Base-by-base conservation (phyloP, 257 asterid genomes). In the Rhazya stricta region DNA sequence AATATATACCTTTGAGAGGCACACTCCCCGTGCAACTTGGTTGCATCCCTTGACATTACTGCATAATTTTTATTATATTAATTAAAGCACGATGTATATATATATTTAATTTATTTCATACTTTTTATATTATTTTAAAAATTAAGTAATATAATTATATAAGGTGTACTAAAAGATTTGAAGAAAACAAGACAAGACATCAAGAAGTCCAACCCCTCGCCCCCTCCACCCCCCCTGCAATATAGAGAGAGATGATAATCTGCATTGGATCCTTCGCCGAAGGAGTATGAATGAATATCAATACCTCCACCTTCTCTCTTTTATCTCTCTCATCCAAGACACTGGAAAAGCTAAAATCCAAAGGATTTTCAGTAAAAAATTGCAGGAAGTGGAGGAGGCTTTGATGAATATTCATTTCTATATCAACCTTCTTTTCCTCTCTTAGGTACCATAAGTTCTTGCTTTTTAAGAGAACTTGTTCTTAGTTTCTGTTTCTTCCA, bases 241-340 rank as follows among this genome's bases (percentile, higher is more conserved):
- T 9, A 53, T 15, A 34, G 61, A 41, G 75, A 53, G 48, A 81
- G 43, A 66, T 45, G 58, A 21, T 69, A 27, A 27, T 56, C 73
- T 79, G 85, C 93, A 78, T 88, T 77, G 93, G 93, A 88, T 88
- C 85, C 93, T 87, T 84, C 91, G 69, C 86, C 90, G 76, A 85
- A 86, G 85, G 70, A 67, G 72, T n/a, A 71, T 63, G 66, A 74
- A 60, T 42, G 21, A 37, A 69, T 39, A 46, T 36, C 3, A 6
- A n/a, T 46, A 4, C 58, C 58, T 65, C 67, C 83, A 39, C 57
- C 39, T 29, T 66, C 63, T 30, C 42, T 65, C 46, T 36, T 74
- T 51, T 36, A 51, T 23, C 60, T 46, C 75, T 43, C 77, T 32
- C 76, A 66, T 66, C 71, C 69, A 56, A 74, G 76, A 79, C 79